Evolutionary conservation across 176 grass and related monocot species (phyloP), one percentile per base, ranked within the genome.

Genomic region (Tuctoria greenei): DNA sequence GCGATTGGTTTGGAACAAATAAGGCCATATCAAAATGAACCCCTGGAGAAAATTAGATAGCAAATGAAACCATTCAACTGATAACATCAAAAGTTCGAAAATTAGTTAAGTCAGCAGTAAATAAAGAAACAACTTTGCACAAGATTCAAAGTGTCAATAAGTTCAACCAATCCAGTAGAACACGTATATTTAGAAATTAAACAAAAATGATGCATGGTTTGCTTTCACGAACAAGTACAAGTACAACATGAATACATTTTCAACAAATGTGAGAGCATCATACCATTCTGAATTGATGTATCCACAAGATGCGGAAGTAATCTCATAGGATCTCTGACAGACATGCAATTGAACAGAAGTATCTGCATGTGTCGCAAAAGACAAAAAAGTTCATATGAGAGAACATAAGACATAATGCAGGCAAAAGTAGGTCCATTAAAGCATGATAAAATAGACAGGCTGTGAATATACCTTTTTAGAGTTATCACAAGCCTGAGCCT

Each of bases 261-360:
- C 21, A 20, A 54, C 8, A 0, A 10, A 26, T 25, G 55, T 58
- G 55, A 4, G 23, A 58, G 13, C 50, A 26, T 58, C 55, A 43
- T n/a, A 90, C 95, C 89, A 76, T 90, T 68, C 71, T 90, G 89
- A 63, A 70, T 67, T 88, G 87, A 88, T 67, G 85, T 82, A 74
- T 92, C 81, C 17, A 88, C 39, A 24, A 99, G 77, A 82, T 73
- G 87, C 11, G 91, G 89, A 80, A 99, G 95, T 77, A 99, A 77
- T 66, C 87, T 56, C 80, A 90, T 69, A 75, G 91, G 95, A 87
- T 95, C 92, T 86, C 91, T 92, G 60, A 99, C 91, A 50, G 92
- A 88, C 95, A 99, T 99, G 89, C 95, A 99, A 82, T 99, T 99
- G 74, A 99, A 99, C 69, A 99, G 38, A 80, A 99, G 91, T 73